Base-by-base conservation (phyloP, 345 rosid genomes). In the Gossypium mustelinum region DNA sequence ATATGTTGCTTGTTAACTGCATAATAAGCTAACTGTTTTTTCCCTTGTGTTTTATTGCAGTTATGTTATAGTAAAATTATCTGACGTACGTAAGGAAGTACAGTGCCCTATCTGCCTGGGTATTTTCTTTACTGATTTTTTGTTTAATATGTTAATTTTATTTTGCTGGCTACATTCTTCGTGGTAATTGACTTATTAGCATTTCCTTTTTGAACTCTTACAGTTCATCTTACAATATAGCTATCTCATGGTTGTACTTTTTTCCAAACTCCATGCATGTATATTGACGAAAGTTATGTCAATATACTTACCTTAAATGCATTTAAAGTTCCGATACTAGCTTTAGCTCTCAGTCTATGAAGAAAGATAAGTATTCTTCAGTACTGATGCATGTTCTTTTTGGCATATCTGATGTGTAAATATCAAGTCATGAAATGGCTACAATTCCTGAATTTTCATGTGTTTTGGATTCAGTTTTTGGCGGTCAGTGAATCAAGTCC, bases 31-130 rank as follows among this genome's bases (percentile, higher is more conserved):
- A 67, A 68, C 62, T 18, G 74, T 62, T 57, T n/a, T 34, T 67
- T 64, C 63, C 34, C n/a, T 62, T 75, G 55, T 62, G 45, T 68
- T 44, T 77, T 50, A 52, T 77, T 81, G 82, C 88, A 86, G 89
- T 51, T 84, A 43, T 79, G 82, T 87, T 70, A 61, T 79, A 0
- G 85, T 91, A 61, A 86, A 87, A 70, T 79, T 84, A 60, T 79
- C 87, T 12, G 94, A 89, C 58, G 80, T 91, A 76, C 90, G 88
- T 29, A 89, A 88, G 76, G 92, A 88, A 76, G 92, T 91, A 62
- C 97, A 89, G 69, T 91, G 97, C 77, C 94, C 91, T 2, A 91
- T 91, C 73, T 91, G 94, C 76, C 72, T 91, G 72, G 97, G 97
- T 91, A 79, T 41, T 81, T 51, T 51, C 68, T 73, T 77, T 20